Base-by-base conservation (phyloP, 176 grass and related monocot species). In the Poa pratensis region DNA sequence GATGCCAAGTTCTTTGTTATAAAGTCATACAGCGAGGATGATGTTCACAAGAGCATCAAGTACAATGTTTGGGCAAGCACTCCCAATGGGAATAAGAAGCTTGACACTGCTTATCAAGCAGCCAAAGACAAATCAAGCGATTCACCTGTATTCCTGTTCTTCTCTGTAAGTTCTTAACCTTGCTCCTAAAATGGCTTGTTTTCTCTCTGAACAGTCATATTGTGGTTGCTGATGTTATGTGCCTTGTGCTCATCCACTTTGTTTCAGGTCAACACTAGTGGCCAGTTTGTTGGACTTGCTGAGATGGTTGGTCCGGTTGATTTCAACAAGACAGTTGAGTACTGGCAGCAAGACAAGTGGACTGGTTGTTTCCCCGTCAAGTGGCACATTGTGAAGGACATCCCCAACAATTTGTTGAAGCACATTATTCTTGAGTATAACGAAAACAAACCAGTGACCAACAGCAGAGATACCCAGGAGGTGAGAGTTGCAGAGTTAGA, bases 341-440 rank as follows among this genome's bases (percentile, higher is more conserved):
- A 94, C 80, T 97, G 94, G 94, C 94, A 97, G 46, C 94, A 97
- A 63, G 95, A 97, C 76, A 94, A 97, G 66, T 94, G 95, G 95
- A 94, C 80, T 72, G 95, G 95, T 19, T 94, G 87, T 84, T 97
- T 97, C 85, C 92, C 95, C 77, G 85, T 97, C 60, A 94, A 94
- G 87, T 97, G 95, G 95, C 95, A 97, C 82, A 88, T 97, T 77
- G 89, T 97, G n/a, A 97, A 97, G 85, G 95, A 97, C 88, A 80
- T 94, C n/a, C 89, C 95, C 48, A 97, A 97, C 90, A 89, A 75
- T 60, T 82, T 94, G 46, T 53, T 97, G 52, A 94, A 94, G 85
- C 90, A 97, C 77, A 97, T 97, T 50, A 91, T 85, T 76, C 90
- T 94, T 19, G 87, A 91, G 87, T 93, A 97, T 75, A 97, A 97